Percentiles rank a stretch among this genome's conserved stretches.
These are phyloP conservation scores for Linum tenue DNA, from an alignment of 345 rosid species.

Conservation along the genomic window DNA sequence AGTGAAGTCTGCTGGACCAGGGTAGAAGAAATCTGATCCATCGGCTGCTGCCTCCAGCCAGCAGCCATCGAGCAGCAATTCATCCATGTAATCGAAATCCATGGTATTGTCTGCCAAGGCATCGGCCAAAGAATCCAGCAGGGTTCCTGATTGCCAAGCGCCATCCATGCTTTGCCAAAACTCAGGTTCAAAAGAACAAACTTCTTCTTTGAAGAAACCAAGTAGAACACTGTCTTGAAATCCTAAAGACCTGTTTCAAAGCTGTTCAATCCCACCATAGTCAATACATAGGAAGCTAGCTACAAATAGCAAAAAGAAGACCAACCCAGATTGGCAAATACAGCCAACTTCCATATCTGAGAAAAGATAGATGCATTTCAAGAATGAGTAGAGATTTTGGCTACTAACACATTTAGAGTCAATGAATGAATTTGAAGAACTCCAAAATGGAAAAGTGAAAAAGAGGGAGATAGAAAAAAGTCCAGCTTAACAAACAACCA, in stretches of 20 bases:
- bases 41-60: slow-evolving; percentile 79
- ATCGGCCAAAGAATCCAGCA: slow-evolving; percentile 25
- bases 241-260: slow-evolving; percentile 11
- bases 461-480: slow-evolving; percentile 16
- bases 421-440: slow-evolving; percentile 6
- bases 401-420: slow-evolving; percentile 2
- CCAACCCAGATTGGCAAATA: slow-evolving; percentile 7
- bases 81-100: slow-evolving; percentile 72
- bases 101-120: slow-evolving; percentile 19
- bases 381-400: slow-evolving; percentile 11
- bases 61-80: slow-evolving; percentile 78
- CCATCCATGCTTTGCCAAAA: slow-evolving; percentile 40
- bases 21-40: slow-evolving; percentile 65
- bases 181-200: neutral
- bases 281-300: slow-evolving; percentile 1
- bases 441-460: slow-evolving; percentile 10
- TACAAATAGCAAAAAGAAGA: slow-evolving; percentile 1
- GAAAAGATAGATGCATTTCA: neutral
- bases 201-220: slow-evolving; percentile 1
- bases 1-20: slow-evolving; percentile 33
- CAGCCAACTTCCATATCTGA: slow-evolving; percentile 1
- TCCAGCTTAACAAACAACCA: slow-evolving; percentile 22
- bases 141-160: slow-evolving; percentile 31
- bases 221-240: slow-evolving; percentile 13
- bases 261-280: slow-evolving; percentile 2